Percentiles rank a stretch among this genome's conserved stretches.
Evolutionary conservation across 805 yeast species (phyloP).

Genomic region (Yarrowia sp.): DNA sequence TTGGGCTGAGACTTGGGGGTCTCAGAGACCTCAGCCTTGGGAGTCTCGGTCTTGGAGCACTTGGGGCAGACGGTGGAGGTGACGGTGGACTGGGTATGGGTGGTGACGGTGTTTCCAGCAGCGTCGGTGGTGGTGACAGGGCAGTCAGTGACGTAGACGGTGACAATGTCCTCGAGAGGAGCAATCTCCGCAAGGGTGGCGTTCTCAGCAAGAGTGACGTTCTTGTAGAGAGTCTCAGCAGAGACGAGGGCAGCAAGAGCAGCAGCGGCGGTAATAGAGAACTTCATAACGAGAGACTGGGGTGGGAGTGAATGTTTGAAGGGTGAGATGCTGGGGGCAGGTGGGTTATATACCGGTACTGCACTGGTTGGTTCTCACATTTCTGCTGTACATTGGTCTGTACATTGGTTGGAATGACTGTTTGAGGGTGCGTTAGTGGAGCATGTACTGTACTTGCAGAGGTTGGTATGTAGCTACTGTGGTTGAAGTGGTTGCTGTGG

Average conservation of each 20-base stretch:
- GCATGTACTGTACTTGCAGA: too few relatives aligned
- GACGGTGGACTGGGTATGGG: constrained; percentile 11
- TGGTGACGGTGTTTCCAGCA: constrained; percentile 2
- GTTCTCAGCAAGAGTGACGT: too few relatives aligned
- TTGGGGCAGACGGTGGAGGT: constrained; percentile 26
- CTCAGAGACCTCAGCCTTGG: neutral
- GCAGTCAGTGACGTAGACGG: constrained; percentile 17
- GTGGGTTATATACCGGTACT: neutral
- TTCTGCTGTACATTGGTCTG: too few relatives aligned
- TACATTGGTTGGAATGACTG: too few relatives aligned
- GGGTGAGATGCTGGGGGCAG: neutral
- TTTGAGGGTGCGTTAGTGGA: too few relatives aligned
- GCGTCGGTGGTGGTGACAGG: constrained; percentile 11
- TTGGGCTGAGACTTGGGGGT: neutral
- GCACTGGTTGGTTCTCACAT: too few relatives aligned
- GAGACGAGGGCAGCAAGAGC: neutral
- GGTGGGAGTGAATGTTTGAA: neutral
- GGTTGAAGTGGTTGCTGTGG: too few relatives aligned
- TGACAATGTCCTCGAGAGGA: neutral
- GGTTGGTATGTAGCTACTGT: too few relatives aligned
- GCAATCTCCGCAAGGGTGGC: too few relatives aligned
- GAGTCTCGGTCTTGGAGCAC: constrained; percentile 21
- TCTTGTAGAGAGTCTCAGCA: neutral
- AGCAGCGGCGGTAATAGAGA: constrained; percentile 7
- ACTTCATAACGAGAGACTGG: constrained; percentile 24